These are phyloP conservation scores for Cladorrhinum sp. DNA, from an alignment of 2,329 filamentous ascomycete genomes.

Conservation along the genomic window DNA sequence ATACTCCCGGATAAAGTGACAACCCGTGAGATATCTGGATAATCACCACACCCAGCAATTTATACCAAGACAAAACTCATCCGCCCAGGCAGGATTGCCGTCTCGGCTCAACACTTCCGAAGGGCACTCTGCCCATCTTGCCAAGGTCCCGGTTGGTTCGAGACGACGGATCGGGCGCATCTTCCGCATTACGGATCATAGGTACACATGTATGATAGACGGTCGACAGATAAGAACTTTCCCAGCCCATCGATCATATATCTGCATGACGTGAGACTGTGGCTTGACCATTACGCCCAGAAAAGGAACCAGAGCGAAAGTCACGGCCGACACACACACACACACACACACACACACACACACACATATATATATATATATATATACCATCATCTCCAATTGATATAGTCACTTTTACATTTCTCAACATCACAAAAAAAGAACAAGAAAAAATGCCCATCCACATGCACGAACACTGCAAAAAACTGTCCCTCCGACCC, in stretches of 20 bases:
- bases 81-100: neutral
- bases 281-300: too few species aligned
- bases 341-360: neutral
- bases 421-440: neutral
- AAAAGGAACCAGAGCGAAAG: too few species aligned
- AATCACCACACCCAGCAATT: neutral
- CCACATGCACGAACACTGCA: conserved; percentile 25
- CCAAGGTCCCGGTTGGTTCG: neutral
- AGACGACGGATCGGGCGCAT: neutral
- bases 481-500: conserved; percentile 24
- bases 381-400: too few species aligned
- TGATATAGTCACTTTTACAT: too few species aligned
- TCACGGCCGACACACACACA: too few species aligned
- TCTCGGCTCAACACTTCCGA: neutral
- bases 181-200: neutral
- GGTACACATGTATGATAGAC: too few species aligned
- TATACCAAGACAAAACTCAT: neutral
- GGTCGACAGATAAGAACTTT: neutral
- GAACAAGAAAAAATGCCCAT: neutral
- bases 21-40: neutral
- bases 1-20: neutral
- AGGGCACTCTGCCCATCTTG: neutral
- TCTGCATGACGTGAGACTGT: neutral
- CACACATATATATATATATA: too few species aligned
- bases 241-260: too few species aligned